Evolutionary conservation across 305 asterid genomes (phyloP).

Genomic region (Fraxinus velutina): DNA sequence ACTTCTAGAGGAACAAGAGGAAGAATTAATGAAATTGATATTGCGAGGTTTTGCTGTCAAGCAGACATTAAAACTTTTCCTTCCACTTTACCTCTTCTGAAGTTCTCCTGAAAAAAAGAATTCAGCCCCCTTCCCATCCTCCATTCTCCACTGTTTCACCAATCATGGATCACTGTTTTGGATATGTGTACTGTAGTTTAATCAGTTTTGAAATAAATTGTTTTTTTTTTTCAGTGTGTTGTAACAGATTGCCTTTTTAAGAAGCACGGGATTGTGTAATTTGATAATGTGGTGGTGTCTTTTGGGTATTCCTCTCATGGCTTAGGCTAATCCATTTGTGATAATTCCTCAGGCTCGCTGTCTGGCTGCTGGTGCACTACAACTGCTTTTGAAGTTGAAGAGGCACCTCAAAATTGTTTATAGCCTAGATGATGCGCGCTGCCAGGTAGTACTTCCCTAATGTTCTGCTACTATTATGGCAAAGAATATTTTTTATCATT

Average conservation of each 20-base stretch:
- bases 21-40: background rate
- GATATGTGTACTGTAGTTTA: background rate
- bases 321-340: slow-evolving; percentile 19
- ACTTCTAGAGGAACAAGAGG: slow-evolving; percentile 6
- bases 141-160: background rate
- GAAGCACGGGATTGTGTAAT: background rate
- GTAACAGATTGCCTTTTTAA: background rate
- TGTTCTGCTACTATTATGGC: background rate
- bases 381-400: slow-evolving; percentile 87
- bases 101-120: background rate
- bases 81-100: background rate
- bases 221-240: background rate
- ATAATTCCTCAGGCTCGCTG: slow-evolving; percentile 61
- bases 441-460: slow-evolving; percentile 59
- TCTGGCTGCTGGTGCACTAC: slow-evolving; percentile 85
- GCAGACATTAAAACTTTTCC: background rate
- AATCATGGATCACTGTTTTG: background rate
- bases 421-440: slow-evolving; percentile 77
- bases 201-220: background rate
- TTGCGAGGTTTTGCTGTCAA: background rate
- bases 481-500: slow-evolving; percentile 1
- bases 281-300: background rate
- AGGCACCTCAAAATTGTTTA: slow-evolving; percentile 90
- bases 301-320: slow-evolving; percentile 7
- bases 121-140: background rate